phyloP scores from a whole-genome alignment of 306 rosid genomes.

The Vicia faba region DNA sequence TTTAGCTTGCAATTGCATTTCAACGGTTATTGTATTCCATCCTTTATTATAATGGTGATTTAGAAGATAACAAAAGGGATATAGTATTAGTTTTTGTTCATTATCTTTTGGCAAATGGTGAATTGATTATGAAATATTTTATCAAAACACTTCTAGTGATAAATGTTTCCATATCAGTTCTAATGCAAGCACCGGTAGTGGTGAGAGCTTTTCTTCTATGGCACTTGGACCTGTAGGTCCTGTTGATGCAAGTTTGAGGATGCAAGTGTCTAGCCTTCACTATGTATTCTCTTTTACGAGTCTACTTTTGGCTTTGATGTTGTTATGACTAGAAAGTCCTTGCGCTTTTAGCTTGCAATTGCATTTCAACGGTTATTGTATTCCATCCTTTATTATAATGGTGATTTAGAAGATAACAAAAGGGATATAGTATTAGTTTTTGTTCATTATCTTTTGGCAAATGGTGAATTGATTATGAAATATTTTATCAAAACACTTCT shows the following conservation, averaged over 20 bases:
- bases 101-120: neutral
- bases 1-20: constrained; percentile 20
- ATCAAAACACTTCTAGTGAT: neutral
- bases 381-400: neutral
- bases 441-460: neutral
- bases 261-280: constrained; percentile 48
- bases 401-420: neutral
- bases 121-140: neutral
- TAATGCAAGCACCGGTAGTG: constrained; percentile 44
- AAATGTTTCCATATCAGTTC: constrained; percentile 55
- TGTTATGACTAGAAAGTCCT: constrained; percentile 44
- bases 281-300: constrained; percentile 40
- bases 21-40: constrained; percentile 18
- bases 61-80: neutral
- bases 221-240: constrained; percentile 53
- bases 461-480: neutral
- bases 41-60: neutral
- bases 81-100: neutral
- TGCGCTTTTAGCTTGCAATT: constrained; percentile 14
- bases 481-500: neutral
- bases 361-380: constrained; percentile 21
- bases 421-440: neutral
- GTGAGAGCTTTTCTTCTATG: constrained; percentile 50
- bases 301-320: constrained; percentile 38
- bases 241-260: constrained; percentile 51